Evolutionary conservation across 306 rosid genomes (phyloP).

Genomic region (Hippophae tibetana): DNA sequence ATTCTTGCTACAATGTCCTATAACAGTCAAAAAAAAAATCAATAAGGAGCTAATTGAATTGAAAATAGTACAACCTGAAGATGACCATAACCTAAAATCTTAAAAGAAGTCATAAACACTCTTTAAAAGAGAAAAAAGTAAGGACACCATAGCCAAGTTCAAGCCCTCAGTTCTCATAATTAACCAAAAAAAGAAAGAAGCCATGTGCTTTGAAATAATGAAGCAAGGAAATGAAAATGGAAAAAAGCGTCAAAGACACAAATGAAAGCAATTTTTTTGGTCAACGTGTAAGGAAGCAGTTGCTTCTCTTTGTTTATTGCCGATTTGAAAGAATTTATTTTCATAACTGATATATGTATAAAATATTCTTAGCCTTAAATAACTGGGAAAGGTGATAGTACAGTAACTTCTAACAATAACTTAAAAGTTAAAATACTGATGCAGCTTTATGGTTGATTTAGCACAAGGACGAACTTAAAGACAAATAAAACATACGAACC

Average conservation of each 20-base stretch:
- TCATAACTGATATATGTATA: too few relatives aligned
- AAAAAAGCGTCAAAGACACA: slow-evolving; percentile 1
- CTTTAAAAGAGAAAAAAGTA: neutral
- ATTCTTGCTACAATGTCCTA: slow-evolving; percentile 85
- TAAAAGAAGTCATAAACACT: neutral
- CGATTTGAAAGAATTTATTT: too few relatives aligned
- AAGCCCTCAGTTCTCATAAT: neutral
- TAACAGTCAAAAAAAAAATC: slow-evolving; percentile 12
- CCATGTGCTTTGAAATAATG: neutral
- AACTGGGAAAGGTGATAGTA: too few relatives aligned
- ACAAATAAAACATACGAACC: too few relatives aligned
- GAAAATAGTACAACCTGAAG: neutral
- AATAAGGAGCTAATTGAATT: slow-evolving; percentile 3
- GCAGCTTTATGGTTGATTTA: too few relatives aligned
- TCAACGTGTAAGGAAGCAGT: too few relatives aligned
- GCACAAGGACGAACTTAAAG: too few relatives aligned
- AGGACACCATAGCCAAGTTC: neutral
- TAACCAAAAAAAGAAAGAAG: neutral
- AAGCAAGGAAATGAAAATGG: neutral
- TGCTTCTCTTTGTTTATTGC: too few relatives aligned
- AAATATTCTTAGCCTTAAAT: too few relatives aligned
- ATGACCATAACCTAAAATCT: neutral
- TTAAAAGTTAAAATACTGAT: too few relatives aligned
- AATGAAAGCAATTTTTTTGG: too few relatives aligned
- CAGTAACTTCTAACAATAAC: too few relatives aligned